Evolutionary conservation across 2,329 filamentous ascomycete species (phyloP).

Genomic region (Stemphylium vesicarium): DNA sequence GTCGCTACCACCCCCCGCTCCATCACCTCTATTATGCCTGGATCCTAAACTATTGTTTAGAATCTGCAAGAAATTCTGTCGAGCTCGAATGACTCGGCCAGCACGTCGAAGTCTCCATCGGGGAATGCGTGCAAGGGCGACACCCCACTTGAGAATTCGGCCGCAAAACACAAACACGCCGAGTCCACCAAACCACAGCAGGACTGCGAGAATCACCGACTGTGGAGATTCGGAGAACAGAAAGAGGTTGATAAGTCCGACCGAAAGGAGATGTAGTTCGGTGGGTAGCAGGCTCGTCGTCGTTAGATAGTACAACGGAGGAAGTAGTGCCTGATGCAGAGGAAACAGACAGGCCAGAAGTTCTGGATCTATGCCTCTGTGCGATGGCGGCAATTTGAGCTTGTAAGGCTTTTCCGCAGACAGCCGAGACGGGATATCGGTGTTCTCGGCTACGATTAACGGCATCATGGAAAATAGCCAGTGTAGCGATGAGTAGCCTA

Average conservation of each 20-base stretch:
- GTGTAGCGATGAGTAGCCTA: conserved; percentile 71
- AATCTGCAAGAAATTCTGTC: conserved; percentile 52
- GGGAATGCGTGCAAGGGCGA: conserved; percentile 84
- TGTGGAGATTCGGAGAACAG: conserved; percentile 72
- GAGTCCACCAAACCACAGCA: conserved; percentile 69
- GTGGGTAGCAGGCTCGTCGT: conserved; percentile 86
- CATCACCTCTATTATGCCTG: conserved; percentile 30
- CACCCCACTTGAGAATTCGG: conserved; percentile 79
- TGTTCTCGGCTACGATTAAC: conserved; percentile 60
- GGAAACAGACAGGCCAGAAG: conserved; percentile 74
- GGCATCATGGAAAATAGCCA: conserved; percentile 80
- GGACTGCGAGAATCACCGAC: conserved; percentile 50
- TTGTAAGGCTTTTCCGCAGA: conserved; percentile 45
- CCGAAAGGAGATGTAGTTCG: conserved; percentile 86
- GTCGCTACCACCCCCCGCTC: conserved; percentile 30
- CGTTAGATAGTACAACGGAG: conserved; percentile 78
- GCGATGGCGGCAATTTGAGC: conserved; percentile 39
- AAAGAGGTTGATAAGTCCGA: conserved; percentile 80
- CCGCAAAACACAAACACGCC: conserved; percentile 75
- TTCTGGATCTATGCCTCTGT: conserved; percentile 60
- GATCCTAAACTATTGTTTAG: conserved; percentile 47
- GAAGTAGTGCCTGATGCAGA: conserved; percentile 78
- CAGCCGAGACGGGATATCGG: conserved; percentile 43
- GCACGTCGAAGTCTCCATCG: conserved; percentile 83
- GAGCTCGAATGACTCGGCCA: conserved; percentile 51